Conservation (phyloP, 2,329 filamentous ascomycete species). For the Fusarium sp. region DNA sequence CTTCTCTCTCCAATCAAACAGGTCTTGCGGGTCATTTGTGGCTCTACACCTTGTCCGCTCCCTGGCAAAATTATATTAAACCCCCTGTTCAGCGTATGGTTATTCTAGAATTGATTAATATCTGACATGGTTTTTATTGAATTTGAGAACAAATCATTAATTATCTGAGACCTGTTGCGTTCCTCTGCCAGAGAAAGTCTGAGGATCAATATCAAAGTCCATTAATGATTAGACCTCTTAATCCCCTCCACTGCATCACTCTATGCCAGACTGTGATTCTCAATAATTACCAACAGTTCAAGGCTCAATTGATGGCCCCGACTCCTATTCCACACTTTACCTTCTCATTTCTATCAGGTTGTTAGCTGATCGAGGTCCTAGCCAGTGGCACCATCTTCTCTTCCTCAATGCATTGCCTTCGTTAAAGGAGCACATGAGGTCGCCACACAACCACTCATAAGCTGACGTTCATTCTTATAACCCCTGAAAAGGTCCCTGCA, state of each 20-base stretch:
- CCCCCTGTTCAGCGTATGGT: slow-evolving; percentile 10
- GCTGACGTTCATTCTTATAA: slow-evolving; percentile 20
- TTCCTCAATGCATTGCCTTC: not conserved
- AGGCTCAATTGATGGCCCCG: not conserved
- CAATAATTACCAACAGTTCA: not conserved
- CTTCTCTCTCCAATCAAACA: slow-evolving; percentile 30
- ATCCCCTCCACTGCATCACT: not conserved
- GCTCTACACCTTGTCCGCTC: slow-evolving; percentile 40
- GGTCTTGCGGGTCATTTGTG: slow-evolving; percentile 34
- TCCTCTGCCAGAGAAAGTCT: not conserved
- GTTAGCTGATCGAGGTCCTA: slow-evolving; percentile 6
- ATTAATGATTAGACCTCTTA: not conserved
- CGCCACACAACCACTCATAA: slow-evolving; percentile 20
- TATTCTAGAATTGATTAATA: slow-evolving; percentile 19
- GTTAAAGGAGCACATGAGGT: slow-evolving; percentile 12
- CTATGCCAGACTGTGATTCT: not conserved
- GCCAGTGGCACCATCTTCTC: slow-evolving; percentile 16
- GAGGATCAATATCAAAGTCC: not conserved
- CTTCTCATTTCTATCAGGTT: slow-evolving; percentile 7
- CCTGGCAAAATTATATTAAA: slow-evolving; percentile 41
- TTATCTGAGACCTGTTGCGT: not conserved
- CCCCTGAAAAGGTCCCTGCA: slow-evolving; percentile 23
- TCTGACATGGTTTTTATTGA: not conserved
- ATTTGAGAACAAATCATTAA: not conserved
- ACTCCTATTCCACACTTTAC: not conserved